Percentiles rank a stretch among this genome's conserved stretches.
Evolutionary conservation across 2,329 filamentous ascomycete species (phyloP).

Genomic region (Talaromyces atroroseus): DNA sequence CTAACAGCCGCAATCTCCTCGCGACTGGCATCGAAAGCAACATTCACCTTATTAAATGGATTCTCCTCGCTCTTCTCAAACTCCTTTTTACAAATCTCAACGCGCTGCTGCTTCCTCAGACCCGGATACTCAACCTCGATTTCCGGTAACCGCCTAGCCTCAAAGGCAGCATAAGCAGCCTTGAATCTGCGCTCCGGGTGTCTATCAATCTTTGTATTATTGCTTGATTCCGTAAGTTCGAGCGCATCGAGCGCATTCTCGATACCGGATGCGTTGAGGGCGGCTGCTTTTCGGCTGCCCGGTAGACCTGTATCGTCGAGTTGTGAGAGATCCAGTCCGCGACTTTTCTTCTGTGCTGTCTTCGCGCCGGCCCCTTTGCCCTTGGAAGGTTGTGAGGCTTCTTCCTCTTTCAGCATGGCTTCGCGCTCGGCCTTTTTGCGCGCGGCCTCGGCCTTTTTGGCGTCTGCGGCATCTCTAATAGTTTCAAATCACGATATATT

Average conservation of each 20-base stretch:
- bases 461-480: slow-evolving; percentile 78
- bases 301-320: slow-evolving; percentile 55
- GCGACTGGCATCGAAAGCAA: slow-evolving; percentile 68
- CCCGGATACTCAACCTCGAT: slow-evolving; percentile 80
- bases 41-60: slow-evolving; percentile 82
- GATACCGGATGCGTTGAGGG: slow-evolving; percentile 79
- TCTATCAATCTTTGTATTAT: slow-evolving; percentile 68
- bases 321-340: slow-evolving; percentile 68
- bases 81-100: slow-evolving; percentile 79
- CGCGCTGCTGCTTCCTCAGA: slow-evolving; percentile 74
- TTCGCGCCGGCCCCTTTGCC: slow-evolving; percentile 56
- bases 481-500: neutral
- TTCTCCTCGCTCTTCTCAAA: slow-evolving; percentile 95
- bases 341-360: slow-evolving; percentile 49
- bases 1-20: slow-evolving; percentile 67
- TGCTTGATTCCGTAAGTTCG: slow-evolving; percentile 55
- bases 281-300: slow-evolving; percentile 42
- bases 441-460: slow-evolving; percentile 74
- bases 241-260: slow-evolving; percentile 90
- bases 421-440: slow-evolving; percentile 91
- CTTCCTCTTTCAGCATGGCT: slow-evolving; percentile 75
- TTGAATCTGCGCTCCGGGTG: slow-evolving; percentile 86
- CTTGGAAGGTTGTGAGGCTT: slow-evolving; percentile 57
- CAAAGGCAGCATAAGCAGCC: slow-evolving; percentile 76
- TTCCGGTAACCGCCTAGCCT: slow-evolving; percentile 75